These are phyloP conservation scores for Oryza australiensis DNA, from an alignment of 176 grass and related monocot genomes.

Conservation along the genomic window DNA sequence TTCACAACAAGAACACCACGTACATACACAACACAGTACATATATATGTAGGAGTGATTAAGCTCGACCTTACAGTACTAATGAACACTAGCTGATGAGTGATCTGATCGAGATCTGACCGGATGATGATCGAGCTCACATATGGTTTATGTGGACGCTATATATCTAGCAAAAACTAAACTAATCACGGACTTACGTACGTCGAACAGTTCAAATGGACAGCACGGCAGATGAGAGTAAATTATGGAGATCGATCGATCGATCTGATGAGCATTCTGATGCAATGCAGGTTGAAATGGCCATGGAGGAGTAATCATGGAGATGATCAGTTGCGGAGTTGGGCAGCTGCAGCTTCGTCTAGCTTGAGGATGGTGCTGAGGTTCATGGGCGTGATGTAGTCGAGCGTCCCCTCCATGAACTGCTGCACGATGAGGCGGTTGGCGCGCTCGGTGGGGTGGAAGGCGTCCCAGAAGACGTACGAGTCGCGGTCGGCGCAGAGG, in stretches of 20 bases:
- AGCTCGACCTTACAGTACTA: not conserved
- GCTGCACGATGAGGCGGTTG: slow-evolving; percentile 65
- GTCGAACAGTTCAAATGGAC: no score
- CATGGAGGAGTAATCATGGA: no score
- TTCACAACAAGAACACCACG: not conserved
- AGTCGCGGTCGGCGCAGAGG: slow-evolving; percentile 58
- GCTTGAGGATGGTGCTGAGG: slow-evolving; percentile 66
- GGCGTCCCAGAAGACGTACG: slow-evolving; percentile 89
- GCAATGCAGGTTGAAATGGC: no score
- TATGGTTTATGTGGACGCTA: not conserved
- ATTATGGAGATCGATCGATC: no score
- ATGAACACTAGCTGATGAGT: no score
- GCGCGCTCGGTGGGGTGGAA: slow-evolving; percentile 89
- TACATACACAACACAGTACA: not conserved
- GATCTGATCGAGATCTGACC: not conserved
- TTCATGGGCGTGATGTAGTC: slow-evolving; percentile 81
- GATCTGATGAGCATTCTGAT: no score
- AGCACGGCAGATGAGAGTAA: no score
- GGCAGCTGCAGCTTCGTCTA: slow-evolving; percentile 36
- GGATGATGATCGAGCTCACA: not conserved
- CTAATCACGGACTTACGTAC: no score
- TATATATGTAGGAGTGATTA: not conserved
- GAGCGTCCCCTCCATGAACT: slow-evolving; percentile 42
- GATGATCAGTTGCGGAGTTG: slow-evolving; percentile 18
- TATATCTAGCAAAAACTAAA: not conserved